Evolutionary conservation across 352 stramenopile genomes (phyloP), one percentile per base, ranked within the genome.

Genomic region (Pythium vanterpoolii): DNA sequence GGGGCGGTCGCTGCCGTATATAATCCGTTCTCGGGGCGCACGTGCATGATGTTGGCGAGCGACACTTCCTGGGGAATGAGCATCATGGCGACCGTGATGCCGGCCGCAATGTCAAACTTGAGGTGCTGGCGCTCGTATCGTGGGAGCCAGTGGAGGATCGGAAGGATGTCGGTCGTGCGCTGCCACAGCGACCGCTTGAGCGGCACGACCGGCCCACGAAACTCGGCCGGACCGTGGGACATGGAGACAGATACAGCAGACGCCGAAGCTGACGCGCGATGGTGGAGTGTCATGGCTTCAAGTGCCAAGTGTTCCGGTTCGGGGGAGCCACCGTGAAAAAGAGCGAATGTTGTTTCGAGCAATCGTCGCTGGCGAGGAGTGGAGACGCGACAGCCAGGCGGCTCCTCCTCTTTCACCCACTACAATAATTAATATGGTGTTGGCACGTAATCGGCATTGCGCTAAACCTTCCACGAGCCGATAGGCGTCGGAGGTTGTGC

Each of bases 11-110:
- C 77, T 0, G 86, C 86, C 28, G 76, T 86, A 77, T 97, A 97
- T 10, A 98, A 74, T 9, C 90, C 92, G 68, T 96, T 97, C 47
- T 95, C 77, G 1, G 90, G 73, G 3, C 86, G 86, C 19, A 98
- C 76, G 49, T 67, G 64, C 76, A 93, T 93, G 38, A 97, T 77
- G 28, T 89, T 90, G 42, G 79, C 85, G 65, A 97, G 93, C 56
- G 74, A 87, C 74, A 97, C 94, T 49, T 85, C 80, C 65, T 96
- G 86, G 21, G 88, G 88, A 44, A 97, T 77, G 47, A 91, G 77
- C 87, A 97, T 96, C 69, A 97, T 81, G 53, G 79, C 86, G 42
- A 86, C 76, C 8, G 76, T 86, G 44, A 86, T 60, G 53, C 76
- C 76, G 4, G 76, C 71, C 5, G 83, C 74, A 27, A 81, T 31